These are phyloP conservation scores for Pseudogymnoascus sp. DNA, from an alignment of 2,329 filamentous ascomycete species.

Conservation along the genomic window DNA sequence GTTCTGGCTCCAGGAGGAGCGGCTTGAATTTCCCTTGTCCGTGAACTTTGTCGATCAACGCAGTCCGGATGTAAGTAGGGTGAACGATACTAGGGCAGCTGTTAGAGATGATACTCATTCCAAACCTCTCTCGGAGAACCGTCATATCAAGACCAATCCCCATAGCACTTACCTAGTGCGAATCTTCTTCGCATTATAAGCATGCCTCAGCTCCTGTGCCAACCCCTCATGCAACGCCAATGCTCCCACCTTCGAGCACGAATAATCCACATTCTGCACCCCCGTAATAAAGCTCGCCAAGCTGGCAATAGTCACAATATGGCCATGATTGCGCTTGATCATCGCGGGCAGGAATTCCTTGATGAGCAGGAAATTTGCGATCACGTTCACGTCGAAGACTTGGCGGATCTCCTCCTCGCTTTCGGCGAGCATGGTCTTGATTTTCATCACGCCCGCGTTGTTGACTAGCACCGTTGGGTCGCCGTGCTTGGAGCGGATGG, in stretches of 20 bases:
- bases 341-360: slow-evolving; percentile 61
- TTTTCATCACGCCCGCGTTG: slow-evolving; percentile 55
- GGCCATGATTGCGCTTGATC: slow-evolving; percentile 56
- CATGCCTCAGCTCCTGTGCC: slow-evolving; percentile 44
- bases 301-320: slow-evolving; percentile 60
- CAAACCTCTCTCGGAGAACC: not conserved
- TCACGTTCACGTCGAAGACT: slow-evolving; percentile 62
- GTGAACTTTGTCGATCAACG: slow-evolving; percentile 3
- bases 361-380: slow-evolving; percentile 56
- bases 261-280: slow-evolving; percentile 48
- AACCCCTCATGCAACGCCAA: slow-evolving; percentile 61
- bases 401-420: slow-evolving; percentile 49
- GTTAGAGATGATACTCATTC: not conserved
- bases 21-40: slow-evolving; percentile 6
- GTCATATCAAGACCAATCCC: not conserved
- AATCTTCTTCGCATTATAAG: slow-evolving; percentile 55
- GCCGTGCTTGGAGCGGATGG: slow-evolving; percentile 48
- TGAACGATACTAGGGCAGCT: slow-evolving; percentile 4
- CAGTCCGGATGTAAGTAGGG: slow-evolving; percentile 12
- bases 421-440: slow-evolving; percentile 48
- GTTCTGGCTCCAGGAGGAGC: slow-evolving; percentile 11
- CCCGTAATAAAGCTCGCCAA: slow-evolving; percentile 18
- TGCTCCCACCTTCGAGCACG: slow-evolving; percentile 56
- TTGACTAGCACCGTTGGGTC: slow-evolving; percentile 63
- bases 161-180: slow-evolving; percentile 25